A percentile compares a stretch with the other conserved stretches of the same genome.
Evolutionary conservation across 1,284 basidiomycete species (phyloP).

Genomic region (Rhizoctonia solani): DNA sequence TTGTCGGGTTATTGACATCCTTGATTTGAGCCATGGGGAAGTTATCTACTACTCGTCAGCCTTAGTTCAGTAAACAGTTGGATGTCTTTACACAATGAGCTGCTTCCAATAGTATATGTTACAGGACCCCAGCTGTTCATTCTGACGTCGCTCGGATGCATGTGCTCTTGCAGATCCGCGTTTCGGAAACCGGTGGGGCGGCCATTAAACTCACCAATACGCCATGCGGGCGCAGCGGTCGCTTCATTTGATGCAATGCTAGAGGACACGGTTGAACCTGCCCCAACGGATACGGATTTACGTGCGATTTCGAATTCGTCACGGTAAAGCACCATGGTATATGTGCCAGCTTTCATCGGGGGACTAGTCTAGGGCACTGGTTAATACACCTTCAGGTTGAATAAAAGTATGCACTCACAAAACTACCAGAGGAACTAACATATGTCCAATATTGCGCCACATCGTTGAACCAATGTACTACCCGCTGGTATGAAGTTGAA

Average conservation of each 20-base stretch:
- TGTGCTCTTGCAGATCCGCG: constrained; percentile 46
- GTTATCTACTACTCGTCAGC: constrained; percentile 34
- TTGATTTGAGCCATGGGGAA: constrained; percentile 53
- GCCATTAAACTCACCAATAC: constrained; percentile 54
- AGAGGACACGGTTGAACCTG: constrained; percentile 47
- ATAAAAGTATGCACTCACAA: background rate
- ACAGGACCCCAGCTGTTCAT: constrained; percentile 8
- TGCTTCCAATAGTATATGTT: constrained; percentile 46
- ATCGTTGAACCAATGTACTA: constrained; percentile 39
- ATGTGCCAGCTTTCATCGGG: constrained; percentile 54
- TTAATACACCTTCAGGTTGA: background rate
- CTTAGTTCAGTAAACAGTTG: background rate
- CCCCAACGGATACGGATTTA: constrained; percentile 49
- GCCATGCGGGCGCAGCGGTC: constrained; percentile 50
- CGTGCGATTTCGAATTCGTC: constrained; percentile 53
- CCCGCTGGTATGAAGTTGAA: constrained; percentile 36
- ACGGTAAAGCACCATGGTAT: constrained; percentile 51
- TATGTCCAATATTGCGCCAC: constrained; percentile 54
- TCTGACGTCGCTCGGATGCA: constrained; percentile 25
- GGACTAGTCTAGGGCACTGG: constrained; percentile 47
- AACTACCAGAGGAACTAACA: constrained; percentile 45
- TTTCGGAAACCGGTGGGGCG: constrained; percentile 54
- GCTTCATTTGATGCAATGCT: constrained; percentile 46
- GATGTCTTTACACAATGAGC: background rate
- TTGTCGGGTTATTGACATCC: constrained; percentile 38